These are phyloP conservation scores for Nannochloropsis oceanica DNA, from an alignment of 108 stramenopile species.

Conservation along the genomic window DNA sequence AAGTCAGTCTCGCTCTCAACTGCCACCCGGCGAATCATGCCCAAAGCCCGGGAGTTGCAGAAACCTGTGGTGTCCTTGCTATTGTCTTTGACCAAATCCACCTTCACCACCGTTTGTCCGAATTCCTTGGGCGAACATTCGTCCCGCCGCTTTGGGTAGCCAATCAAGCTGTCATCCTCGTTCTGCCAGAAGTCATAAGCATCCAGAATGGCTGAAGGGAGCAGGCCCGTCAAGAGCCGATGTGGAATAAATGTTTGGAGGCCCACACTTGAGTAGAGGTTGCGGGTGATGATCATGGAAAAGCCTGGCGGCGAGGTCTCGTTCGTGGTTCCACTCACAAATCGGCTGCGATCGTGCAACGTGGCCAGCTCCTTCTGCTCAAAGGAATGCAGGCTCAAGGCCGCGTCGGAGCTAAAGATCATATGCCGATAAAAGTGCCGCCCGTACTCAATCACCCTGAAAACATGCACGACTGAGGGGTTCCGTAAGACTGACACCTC, in stretches of 20 bases:
- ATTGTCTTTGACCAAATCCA: conserved; percentile 30
- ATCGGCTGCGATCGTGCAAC: conserved; percentile 46
- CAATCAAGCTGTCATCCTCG: conserved; percentile 70
- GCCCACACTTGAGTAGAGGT: conserved; percentile 60
- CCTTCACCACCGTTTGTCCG: neutral
- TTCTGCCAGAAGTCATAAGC: conserved; percentile 92
- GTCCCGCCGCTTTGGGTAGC: conserved; percentile 34
- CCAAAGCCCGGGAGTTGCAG: conserved; percentile 66
- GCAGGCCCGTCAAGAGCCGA: conserved; percentile 67
- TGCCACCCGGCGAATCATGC: conserved; percentile 54
- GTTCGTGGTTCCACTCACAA: conserved; percentile 55
- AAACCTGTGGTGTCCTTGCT: conserved; percentile 53
- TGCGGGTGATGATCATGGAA: conserved; percentile 65
- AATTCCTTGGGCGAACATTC: neutral
- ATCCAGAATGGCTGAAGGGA: conserved; percentile 80
- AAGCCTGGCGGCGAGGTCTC: conserved; percentile 42
- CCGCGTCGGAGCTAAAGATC: conserved; percentile 75
- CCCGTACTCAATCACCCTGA: conserved; percentile 86
- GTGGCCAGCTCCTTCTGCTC: neutral
- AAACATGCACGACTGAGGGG: conserved; percentile 79
- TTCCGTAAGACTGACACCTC: conserved; percentile 86
- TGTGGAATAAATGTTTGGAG: conserved; percentile 65
- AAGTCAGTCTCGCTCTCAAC: conserved; percentile 45
- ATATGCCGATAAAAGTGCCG: conserved; percentile 79
- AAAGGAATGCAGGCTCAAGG: conserved; percentile 5